phyloP scores from a whole-genome alignment of 2,329 filamentous ascomycete genomes.

The Gaeumannomyces sp. region DNA sequence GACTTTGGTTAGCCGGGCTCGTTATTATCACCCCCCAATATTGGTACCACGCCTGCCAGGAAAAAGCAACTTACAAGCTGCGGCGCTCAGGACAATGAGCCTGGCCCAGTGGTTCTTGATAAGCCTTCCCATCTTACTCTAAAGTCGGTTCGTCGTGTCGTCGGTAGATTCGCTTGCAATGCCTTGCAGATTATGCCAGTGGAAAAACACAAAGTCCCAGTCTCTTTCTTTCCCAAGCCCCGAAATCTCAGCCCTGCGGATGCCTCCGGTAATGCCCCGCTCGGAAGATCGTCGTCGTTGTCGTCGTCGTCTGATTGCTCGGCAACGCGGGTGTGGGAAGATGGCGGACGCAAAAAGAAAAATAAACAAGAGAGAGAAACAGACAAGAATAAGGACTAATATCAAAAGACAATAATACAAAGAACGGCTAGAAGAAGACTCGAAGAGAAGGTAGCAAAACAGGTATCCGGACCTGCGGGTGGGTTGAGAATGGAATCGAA shows the following conservation, averaged over 20 bases:
- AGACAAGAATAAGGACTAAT: slow-evolving; percentile 16
- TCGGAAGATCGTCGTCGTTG: slow-evolving; percentile 1
- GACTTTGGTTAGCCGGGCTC: slow-evolving; percentile 21
- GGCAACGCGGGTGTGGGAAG: not conserved
- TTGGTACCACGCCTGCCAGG: too few species aligned
- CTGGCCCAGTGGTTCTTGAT: slow-evolving; percentile 99
- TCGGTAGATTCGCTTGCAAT: slow-evolving; percentile 15
- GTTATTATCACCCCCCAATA: not conserved
- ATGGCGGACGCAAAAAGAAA: slow-evolving; percentile 17
- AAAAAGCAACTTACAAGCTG: slow-evolving; percentile 53
- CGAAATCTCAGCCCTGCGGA: not conserved
- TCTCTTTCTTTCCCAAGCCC: slow-evolving; percentile 8
- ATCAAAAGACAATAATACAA: slow-evolving; percentile 24
- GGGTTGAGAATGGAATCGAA: slow-evolving; percentile 21
- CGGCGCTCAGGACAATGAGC: slow-evolving; percentile 83
- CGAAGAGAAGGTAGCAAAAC: slow-evolving; percentile 24
- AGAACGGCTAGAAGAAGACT: slow-evolving; percentile 18
- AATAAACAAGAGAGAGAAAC: slow-evolving; percentile 18
- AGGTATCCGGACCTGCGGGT: slow-evolving; percentile 49
- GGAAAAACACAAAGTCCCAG: slow-evolving; percentile 8
- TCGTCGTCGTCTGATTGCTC: not conserved
- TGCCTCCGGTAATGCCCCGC: not conserved
- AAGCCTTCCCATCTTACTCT: slow-evolving; percentile 74
- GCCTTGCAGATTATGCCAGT: not conserved
- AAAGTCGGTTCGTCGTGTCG: not conserved